Base-by-base conservation (phyloP, 768 basidiomycete species). In the Piloderma croceum region DNA sequence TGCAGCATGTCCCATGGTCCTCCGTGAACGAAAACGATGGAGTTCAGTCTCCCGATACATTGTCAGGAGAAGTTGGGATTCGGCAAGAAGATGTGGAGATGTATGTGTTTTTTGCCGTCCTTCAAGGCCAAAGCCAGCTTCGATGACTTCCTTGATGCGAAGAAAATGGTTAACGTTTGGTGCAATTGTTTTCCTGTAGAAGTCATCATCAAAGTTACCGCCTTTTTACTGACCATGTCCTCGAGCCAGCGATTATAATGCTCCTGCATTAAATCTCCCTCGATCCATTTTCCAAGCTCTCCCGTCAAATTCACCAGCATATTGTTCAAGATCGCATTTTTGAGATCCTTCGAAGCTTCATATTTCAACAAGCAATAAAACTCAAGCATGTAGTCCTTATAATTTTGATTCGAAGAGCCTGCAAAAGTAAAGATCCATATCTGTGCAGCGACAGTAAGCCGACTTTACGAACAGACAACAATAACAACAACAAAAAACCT, bases 371-470 rank as follows among this genome's bases (percentile, higher is more conserved):
- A 34, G 15, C 46, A 47, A 35, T 44, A 47, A 4, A 42, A 36
- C 24, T 45, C 38, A n/a, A 25, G 34, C 11, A 18, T 18, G 6
- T 35, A 35, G 34, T 35, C 22, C 3, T 18, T 52, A 52, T 23
- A n/a, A 36, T 56, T 54, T 2, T 41, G 27, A 25, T 60, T 52
- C 3, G 36, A 24, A 0, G 56, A 53, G 0, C 59, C 55, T 0
- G 55, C 49, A 46, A 61, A 61, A 4, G 37, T 43, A 39, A 60
- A 56, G 1, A 50, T 43, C 52, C 49, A 54, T 18, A 48, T 37
- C 54, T 58, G 15, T 9, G 27, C 9, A 9, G 15, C 15, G 15
- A 15, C 15, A 29, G 27, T 29, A 9, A 29, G 15, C 15, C n/a
- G 15, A 9, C 27, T 29, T 29, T 9, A 29, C 27, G 9, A 15